A percentile compares a stretch with the other conserved stretches of the same genome.
These are phyloP conservation scores for Quaeritorhiza haematococci DNA, from an alignment of 371 early-diverging fungal species.

Conservation along the genomic window DNA sequence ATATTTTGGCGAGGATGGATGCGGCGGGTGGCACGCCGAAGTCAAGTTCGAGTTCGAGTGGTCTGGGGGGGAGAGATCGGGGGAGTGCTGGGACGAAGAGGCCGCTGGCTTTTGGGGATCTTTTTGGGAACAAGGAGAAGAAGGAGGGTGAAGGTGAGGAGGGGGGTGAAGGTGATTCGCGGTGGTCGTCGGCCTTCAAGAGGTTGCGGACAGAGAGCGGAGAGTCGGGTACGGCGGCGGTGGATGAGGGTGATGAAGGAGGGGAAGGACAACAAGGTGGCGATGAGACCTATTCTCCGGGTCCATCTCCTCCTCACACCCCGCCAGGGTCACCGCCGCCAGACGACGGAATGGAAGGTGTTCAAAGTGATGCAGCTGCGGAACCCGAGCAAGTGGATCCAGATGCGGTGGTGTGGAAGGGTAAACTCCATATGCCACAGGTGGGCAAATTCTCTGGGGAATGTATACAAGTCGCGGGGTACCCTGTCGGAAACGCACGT, in stretches of 20 bases:
- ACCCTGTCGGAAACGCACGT: conserved; percentile 26
- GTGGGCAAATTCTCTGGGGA: conserved; percentile 56
- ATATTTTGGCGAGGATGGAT: no score
- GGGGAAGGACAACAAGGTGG: conserved; percentile 23
- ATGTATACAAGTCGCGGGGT: conserved; percentile 61
- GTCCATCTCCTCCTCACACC: not conserved
- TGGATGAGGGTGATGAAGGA: conserved; percentile 23
- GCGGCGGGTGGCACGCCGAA: no score
- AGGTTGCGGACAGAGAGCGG: no score
- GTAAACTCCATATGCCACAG: conserved; percentile 62
- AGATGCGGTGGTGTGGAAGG: conserved; percentile 52
- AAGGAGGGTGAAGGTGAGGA: no score
- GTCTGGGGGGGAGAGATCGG: no score
- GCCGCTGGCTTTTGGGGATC: no score
- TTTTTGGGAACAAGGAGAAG: no score
- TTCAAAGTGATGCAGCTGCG: conserved; percentile 9
- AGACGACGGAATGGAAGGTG: conserved; percentile 17
- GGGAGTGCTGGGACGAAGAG: no score
- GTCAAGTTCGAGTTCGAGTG: no score
- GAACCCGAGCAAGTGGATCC: conserved; percentile 1
- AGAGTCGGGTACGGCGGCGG: no score
- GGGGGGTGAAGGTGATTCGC: no score
- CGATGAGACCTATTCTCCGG: conserved; percentile 3
- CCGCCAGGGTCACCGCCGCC: conserved; percentile 3
- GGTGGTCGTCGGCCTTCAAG: no score